Conservation (phyloP, 495 filamentous ascomycete species). For the Elaphomyces granulatus region DNA sequence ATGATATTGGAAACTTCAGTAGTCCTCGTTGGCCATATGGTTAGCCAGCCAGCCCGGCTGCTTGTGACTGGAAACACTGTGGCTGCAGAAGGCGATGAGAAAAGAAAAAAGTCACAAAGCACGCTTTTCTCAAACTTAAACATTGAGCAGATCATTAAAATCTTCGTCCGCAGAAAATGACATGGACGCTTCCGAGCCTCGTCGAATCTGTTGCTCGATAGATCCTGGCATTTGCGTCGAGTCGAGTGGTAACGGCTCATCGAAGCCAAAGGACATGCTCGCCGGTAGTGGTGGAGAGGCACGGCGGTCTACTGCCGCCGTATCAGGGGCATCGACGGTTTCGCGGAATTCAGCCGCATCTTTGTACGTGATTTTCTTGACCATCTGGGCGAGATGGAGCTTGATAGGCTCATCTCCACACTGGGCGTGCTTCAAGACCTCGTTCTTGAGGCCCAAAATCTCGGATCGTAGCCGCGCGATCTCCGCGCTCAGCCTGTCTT, state of each 20-base stretch:
- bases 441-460: slow-evolving; percentile 39
- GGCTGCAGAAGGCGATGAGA: no score
- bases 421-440: slow-evolving; percentile 43
- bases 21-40: no score
- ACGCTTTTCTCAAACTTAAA: no score
- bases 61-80: no score
- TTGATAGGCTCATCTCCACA: slow-evolving; percentile 43
- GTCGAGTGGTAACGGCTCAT: slow-evolving; percentile 21
- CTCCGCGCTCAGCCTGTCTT: slow-evolving; percentile 9
- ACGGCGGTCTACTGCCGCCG: slow-evolving; percentile 1
- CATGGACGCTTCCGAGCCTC: slow-evolving; percentile 20
- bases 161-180: slow-evolving; percentile 20
- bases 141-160: slow-evolving; percentile 25
- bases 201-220: slow-evolving; percentile 19
- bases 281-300: slow-evolving; percentile 1
- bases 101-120: no score
- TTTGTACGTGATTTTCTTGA: slow-evolving; percentile 23
- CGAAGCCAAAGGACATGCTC: slow-evolving; percentile 24
- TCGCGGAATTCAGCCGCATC: slow-evolving; percentile 7
- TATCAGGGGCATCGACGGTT: neutral
- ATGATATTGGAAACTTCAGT: no score
- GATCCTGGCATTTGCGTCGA: slow-evolving; percentile 7
- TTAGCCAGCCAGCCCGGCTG: no score
- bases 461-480: slow-evolving; percentile 29
- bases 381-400: slow-evolving; percentile 33